These are phyloP conservation scores for Plasmodium relictum DNA, from an alignment of 169 alveolate genomes.

Conservation along the genomic window DNA sequence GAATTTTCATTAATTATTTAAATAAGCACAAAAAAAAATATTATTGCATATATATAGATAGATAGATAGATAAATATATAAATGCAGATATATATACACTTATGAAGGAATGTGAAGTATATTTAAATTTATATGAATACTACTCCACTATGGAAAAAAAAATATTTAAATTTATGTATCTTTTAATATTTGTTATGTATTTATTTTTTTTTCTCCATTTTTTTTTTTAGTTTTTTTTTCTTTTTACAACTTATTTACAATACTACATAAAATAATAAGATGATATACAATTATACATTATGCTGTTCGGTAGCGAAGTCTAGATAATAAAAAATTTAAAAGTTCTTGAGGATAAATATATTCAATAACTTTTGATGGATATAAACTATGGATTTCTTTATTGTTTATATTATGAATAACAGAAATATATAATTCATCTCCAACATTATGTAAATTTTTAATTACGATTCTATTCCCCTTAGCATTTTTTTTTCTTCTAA, in stretches of 20 bases:
- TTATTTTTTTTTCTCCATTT: too few species aligned
- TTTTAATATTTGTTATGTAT: background rate
- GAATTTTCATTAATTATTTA: conserved; percentile 54
- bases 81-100: background rate
- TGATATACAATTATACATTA: background rate
- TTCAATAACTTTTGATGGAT: conserved; percentile 76
- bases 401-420: conserved; percentile 71
- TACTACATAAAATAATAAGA: background rate
- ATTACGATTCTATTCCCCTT: conserved; percentile 63
- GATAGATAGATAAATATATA: background rate
- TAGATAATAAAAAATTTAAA: conserved; percentile 69
- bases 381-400: conserved; percentile 70
- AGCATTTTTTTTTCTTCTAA: conserved; percentile 49
- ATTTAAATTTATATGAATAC: background rate
- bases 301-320: conserved; percentile 69
- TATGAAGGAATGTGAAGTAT: conserved; percentile 4
- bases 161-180: conserved; percentile 7
- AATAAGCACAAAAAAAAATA: conserved; percentile 53
- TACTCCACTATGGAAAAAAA: background rate
- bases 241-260: background rate
- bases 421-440: conserved; percentile 72
- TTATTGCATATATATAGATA: background rate
- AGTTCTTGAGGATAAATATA: conserved; percentile 75
- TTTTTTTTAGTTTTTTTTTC: background rate
- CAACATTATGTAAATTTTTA: conserved; percentile 71